Evolutionary conservation across 2,329 filamentous ascomycete species (phyloP).

Genomic region (Beauveria scarabaeidicola): DNA sequence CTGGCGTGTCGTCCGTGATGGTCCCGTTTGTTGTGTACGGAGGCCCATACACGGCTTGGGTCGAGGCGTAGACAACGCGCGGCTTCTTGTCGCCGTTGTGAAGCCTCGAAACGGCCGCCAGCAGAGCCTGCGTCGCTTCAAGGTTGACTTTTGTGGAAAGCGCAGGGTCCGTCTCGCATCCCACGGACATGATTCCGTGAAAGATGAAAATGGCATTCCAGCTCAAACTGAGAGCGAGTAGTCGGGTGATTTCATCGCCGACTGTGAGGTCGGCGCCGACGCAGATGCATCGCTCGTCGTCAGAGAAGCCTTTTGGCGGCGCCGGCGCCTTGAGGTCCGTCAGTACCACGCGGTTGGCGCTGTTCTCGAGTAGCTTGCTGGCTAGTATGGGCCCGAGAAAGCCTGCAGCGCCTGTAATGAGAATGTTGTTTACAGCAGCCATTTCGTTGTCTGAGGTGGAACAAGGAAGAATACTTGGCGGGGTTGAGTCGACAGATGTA

Average conservation of each 20-base stretch:
- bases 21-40: slow-evolving; percentile 34
- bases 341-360: slow-evolving; percentile 37
- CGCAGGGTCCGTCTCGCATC: slow-evolving; percentile 49
- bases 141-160: slow-evolving; percentile 40
- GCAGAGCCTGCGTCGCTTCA: slow-evolving; percentile 42
- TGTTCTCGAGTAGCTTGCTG: slow-evolving; percentile 40
- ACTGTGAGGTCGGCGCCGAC: slow-evolving; percentile 20
- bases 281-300: slow-evolving; percentile 20
- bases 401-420: slow-evolving; percentile 56
- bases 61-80: slow-evolving; percentile 48
- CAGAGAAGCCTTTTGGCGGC: slow-evolving; percentile 29
- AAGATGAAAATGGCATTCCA: slow-evolving; percentile 43
- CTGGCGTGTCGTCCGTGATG: slow-evolving; percentile 29
- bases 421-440: slow-evolving; percentile 27
- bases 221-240: neutral
- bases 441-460: neutral
- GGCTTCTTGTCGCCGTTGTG: slow-evolving; percentile 31
- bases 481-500: neutral
- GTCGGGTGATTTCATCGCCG: slow-evolving; percentile 19
- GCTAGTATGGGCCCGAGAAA: slow-evolving; percentile 57
- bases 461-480: neutral
- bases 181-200: slow-evolving; percentile 57
- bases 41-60: slow-evolving; percentile 50
- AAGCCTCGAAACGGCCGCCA: slow-evolving; percentile 38
- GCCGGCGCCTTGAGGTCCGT: slow-evolving; percentile 48